Percentiles rank a stretch among this genome's conserved stretches.
phyloP scores from a whole-genome alignment of 2,329 filamentous ascomycete genomes.

The Venturia nashicola region DNA sequence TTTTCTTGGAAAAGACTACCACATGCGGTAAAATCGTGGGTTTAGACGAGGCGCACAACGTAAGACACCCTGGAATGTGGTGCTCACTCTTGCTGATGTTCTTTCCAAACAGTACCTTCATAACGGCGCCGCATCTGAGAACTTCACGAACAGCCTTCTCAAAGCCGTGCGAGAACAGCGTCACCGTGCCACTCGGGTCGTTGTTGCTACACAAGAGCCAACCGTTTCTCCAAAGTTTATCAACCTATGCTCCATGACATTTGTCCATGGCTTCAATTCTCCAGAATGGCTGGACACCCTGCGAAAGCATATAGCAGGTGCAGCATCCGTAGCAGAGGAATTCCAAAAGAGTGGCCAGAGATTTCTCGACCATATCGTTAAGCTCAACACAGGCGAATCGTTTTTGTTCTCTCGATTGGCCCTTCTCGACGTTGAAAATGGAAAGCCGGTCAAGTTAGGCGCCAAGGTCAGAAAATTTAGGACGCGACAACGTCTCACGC shows the following conservation, averaged over 20 bases:
- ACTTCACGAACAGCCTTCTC: conserved; percentile 1
- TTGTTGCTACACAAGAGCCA: conserved; percentile 69
- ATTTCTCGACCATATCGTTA: conserved; percentile 18
- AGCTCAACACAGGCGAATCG: conserved; percentile 19
- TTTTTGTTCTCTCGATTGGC: conserved; percentile 20
- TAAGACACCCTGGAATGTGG: conserved; percentile 15
- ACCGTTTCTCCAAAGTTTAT: conserved; percentile 56
- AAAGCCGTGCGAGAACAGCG: conserved; percentile 42
- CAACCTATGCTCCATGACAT: conserved; percentile 57
- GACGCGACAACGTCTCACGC: not conserved
- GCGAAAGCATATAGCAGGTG: conserved; percentile 35
- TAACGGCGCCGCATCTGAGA: not conserved
- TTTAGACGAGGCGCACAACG: conserved; percentile 68
- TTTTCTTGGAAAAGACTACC: conserved; percentile 50
- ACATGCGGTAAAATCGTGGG: conserved; percentile 46
- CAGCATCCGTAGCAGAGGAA: not conserved
- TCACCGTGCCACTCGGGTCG: conserved; percentile 51
- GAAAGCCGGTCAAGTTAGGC: not conserved
- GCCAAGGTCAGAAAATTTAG: not conserved
- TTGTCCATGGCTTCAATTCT: conserved; percentile 60
- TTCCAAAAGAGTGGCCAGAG: not conserved
- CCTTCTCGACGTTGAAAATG: conserved; percentile 12
- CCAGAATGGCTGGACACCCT: conserved; percentile 48
- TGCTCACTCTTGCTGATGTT: no score
- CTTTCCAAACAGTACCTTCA: not conserved